Evolutionary conservation across 2,329 filamentous ascomycete species (phyloP), one percentile per base, ranked within the genome.

Genomic region (Calycina marina): DNA sequence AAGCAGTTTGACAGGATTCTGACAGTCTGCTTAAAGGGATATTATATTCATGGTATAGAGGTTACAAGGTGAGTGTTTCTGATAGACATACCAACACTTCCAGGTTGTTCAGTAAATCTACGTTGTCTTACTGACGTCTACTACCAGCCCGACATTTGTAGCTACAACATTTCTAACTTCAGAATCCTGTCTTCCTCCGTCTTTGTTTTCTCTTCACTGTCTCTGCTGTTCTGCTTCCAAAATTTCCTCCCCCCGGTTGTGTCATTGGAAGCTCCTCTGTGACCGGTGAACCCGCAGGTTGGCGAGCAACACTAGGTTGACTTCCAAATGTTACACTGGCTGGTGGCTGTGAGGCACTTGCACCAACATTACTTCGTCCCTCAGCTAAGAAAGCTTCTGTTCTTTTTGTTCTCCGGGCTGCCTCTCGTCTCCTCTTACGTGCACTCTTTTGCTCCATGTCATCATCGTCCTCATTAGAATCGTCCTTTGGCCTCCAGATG

Each of bases 191-290:
- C 15, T 39, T 42, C 22, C 47, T 43, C n/a, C 34, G 36, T 45
- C 54, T 58, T 11, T 41, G 37, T 45, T 62, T 65, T 50, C 63
- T 63, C 32, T 50, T 55, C 39, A 50, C 54, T 37, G 53, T 56
- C 30, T 44, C 35, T 8, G 30, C 30, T 20, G 45, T 28, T 34
- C 62, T 52, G 40, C 56, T 56, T 15, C 63, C 64, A 56, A 64
- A 65, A 4, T 49, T 41, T 2, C 65, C 65, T n/a, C 57, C 40
- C 14, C 62, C 53, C 9, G 64, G 63, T 46, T 69, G 65, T n/a
- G 63, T 54, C 49, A 53, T 53, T 9, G 51, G 43, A 1, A 54
- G 4, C 8, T 52, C 46, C 30, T 38, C 42, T 10, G 42, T 35
- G 4, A 38, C 29, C 27, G 53, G 51, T 16, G 50, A 52, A 29